Conservation (phyloP, 2,329 filamentous ascomycete genomes). For the Fusarium domesticum region DNA sequence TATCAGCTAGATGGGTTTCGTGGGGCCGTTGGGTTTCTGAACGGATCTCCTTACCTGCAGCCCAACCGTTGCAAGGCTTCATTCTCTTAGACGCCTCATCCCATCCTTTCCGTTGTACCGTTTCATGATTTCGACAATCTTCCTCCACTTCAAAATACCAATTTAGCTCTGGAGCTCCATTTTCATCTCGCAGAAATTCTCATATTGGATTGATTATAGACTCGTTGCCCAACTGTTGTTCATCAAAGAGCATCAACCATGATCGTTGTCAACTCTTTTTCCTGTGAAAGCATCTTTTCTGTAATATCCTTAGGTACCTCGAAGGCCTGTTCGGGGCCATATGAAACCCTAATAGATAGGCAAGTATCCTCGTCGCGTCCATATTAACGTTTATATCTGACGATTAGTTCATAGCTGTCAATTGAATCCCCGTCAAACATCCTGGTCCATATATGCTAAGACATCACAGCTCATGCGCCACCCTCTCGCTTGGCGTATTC, state of each 20-base stretch:
- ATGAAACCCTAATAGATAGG: too few relatives aligned
- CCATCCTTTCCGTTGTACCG: not conserved
- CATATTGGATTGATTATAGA: too few relatives aligned
- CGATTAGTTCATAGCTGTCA: too few relatives aligned
- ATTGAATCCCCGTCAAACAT: too few relatives aligned
- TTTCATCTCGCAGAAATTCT: not conserved
- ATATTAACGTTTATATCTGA: too few relatives aligned
- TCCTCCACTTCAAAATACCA: conserved; percentile 13
- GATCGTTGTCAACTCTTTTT: not conserved
- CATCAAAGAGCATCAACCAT: not conserved
- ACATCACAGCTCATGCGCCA: conserved; percentile 47
- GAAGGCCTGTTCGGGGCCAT: too few relatives aligned
- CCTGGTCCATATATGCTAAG: conserved; percentile 13
- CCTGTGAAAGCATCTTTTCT: too few relatives aligned
- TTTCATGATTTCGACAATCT: not conserved
- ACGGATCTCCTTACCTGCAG: conserved; percentile 20
- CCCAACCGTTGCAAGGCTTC: conserved; percentile 21
- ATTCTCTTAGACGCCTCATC: conserved; percentile 6
- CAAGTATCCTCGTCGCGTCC: too few relatives aligned
- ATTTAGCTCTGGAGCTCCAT: not conserved
- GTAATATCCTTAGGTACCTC: too few relatives aligned
- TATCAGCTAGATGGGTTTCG: not conserved
- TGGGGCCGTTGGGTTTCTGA: conserved; percentile 21
- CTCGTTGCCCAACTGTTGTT: not conserved
- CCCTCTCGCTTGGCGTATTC: conserved; percentile 63